Conservation (phyloP, 2,329 filamentous ascomycete species). For the Microsporum ferrugineum region DNA sequence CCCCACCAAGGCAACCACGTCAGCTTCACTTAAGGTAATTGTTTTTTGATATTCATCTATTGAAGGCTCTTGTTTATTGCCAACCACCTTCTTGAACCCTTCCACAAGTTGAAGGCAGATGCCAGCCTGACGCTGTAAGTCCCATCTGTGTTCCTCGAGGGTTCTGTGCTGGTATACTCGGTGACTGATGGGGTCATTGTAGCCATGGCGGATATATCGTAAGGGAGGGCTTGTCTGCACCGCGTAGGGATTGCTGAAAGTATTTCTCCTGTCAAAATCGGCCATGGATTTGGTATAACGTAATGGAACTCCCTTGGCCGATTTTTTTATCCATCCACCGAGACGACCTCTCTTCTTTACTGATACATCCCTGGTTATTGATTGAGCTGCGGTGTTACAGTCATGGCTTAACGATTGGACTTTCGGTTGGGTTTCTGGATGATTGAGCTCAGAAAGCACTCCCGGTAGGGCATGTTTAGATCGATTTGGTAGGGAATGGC, state of each 20-base stretch:
- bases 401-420: background rate
- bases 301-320: background rate
- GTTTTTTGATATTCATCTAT: constrained; percentile 19
- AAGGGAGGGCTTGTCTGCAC: background rate
- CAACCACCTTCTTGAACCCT: background rate
- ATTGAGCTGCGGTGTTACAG: no score
- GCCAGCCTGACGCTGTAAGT: background rate
- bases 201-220: background rate
- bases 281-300: background rate
- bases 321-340: background rate
- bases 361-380: background rate
- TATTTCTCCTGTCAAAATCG: background rate
- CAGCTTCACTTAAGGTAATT: constrained; percentile 27
- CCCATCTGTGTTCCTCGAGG: background rate
- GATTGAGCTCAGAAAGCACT: background rate
- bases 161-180: background rate
- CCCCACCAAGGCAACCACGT: constrained; percentile 25
- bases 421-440: background rate
- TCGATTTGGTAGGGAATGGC: background rate
- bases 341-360: background rate
- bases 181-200: background rate
- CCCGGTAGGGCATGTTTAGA: background rate
- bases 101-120: background rate
- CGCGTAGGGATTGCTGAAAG: background rate
- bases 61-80: background rate